Conservation (phyloP, 176 grass and related monocot species). For the Zea luxurians region DNA sequence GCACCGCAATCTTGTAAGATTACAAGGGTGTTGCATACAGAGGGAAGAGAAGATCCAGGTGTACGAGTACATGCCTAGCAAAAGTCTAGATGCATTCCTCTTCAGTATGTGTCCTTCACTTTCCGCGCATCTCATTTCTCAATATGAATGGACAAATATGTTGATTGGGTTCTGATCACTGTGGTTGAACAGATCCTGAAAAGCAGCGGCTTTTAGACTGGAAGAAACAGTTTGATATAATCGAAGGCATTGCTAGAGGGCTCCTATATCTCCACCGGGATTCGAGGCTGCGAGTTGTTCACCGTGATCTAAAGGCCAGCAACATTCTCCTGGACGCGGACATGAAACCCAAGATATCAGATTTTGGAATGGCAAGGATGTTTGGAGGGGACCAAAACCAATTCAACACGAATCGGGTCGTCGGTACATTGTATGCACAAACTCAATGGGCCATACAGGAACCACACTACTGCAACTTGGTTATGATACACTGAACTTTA, state of each 20-base stretch:
- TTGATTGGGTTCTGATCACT: constrained; percentile 3
- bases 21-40: constrained; percentile 80
- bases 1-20: constrained; percentile 71
- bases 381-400: constrained; percentile 66
- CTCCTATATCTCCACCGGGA: constrained; percentile 79
- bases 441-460: constrained; percentile 9
- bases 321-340: constrained; percentile 64
- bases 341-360: constrained; percentile 77
- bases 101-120: constrained; percentile 44
- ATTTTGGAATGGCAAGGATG: constrained; percentile 80
- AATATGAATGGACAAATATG: constrained; percentile 13
- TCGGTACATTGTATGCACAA: constrained; percentile 65
- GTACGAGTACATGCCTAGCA: constrained; percentile 81
- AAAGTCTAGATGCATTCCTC: constrained; percentile 71
- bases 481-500: constrained; percentile 5
- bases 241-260: constrained; percentile 67
- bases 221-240: constrained; percentile 61
- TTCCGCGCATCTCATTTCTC: background rate
- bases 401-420: constrained; percentile 64
- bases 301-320: constrained; percentile 71
- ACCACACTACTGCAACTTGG: background rate
- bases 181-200: constrained; percentile 47
- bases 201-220: constrained; percentile 62
- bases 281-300: constrained; percentile 67
- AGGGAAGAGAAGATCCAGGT: constrained; percentile 75